These are phyloP conservation scores for Halteria grandinella DNA, from an alignment of 73 alveolate genomes.

Conservation along the genomic window DNA sequence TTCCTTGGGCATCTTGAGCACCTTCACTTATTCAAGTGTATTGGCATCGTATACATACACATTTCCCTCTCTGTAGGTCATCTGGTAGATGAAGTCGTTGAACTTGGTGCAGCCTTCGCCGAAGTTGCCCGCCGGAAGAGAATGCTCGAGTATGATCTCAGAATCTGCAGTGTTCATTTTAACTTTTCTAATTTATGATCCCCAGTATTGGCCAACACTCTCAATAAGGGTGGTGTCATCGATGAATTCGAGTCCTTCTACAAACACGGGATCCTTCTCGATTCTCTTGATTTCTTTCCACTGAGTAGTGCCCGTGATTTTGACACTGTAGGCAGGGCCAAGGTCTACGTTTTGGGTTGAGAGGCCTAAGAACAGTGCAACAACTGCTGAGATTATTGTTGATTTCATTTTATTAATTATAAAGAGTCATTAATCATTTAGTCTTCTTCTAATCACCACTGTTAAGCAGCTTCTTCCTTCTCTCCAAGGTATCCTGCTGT, in stretches of 20 bases:
- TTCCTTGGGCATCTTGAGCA: slow-evolving; percentile 20
- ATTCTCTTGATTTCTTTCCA: not conserved
- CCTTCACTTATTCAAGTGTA: not conserved
- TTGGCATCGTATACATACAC: slow-evolving; percentile 29
- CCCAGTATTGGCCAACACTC: slow-evolving; percentile 40
- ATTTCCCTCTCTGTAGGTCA: slow-evolving; percentile 62
- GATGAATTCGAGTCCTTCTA: slow-evolving; percentile 45
- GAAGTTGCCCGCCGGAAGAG: slow-evolving; percentile 15
- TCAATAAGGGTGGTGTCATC: not conserved
- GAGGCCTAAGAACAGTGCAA: too few species aligned
- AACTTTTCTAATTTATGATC: slow-evolving; percentile 13
- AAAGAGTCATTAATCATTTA: too few species aligned
- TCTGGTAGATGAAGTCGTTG: slow-evolving; percentile 20
- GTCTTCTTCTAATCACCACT: too few species aligned
- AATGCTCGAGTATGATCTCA: not conserved
- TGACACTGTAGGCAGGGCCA: slow-evolving; percentile 22
- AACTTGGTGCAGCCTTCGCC: slow-evolving; percentile 69
- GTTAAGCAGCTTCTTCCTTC: too few species aligned
- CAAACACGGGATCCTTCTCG: slow-evolving; percentile 21
- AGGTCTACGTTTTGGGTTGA: too few species aligned
- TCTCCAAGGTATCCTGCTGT: too few species aligned
- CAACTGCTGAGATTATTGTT: too few species aligned
- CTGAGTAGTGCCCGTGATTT: not conserved
- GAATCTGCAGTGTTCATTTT: slow-evolving; percentile 2
- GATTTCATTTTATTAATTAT: too few species aligned